Conservation (phyloP, 2,329 filamentous ascomycete genomes). For the Colletotrichum caudatum region DNA sequence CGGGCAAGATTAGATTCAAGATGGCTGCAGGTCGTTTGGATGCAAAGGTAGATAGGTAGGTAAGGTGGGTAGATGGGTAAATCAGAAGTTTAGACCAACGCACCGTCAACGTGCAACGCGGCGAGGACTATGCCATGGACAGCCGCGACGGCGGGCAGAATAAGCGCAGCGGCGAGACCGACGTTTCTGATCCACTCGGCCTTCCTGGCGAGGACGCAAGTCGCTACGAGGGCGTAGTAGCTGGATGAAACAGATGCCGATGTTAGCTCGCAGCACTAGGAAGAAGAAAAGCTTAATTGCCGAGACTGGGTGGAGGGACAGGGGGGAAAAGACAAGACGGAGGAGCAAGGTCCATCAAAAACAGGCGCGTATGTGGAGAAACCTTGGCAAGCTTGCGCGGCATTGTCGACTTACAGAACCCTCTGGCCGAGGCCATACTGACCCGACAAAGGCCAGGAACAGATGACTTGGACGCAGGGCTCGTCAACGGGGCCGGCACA, state of each 20-base stretch:
- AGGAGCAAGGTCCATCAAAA: constrained; percentile 3
- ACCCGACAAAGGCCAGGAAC: constrained; percentile 67
- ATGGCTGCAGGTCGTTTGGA: too few relatives aligned
- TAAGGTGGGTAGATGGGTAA: too few relatives aligned
- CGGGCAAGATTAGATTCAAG: constrained; percentile 6
- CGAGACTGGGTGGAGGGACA: background rate
- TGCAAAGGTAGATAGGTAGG: too few relatives aligned
- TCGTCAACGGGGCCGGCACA: constrained; percentile 27
- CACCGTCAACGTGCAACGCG: constrained; percentile 66
- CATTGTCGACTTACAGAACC: constrained; percentile 58
- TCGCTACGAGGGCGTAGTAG: constrained; percentile 73
- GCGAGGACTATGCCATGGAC: constrained; percentile 73
- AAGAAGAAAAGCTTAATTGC: constrained; percentile 9
- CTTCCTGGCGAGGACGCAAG: constrained; percentile 73
- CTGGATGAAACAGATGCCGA: constrained; percentile 48
- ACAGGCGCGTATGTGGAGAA: constrained; percentile 12
- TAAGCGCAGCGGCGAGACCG: constrained; percentile 71
- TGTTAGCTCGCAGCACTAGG: constrained; percentile 20
- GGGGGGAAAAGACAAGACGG: background rate
- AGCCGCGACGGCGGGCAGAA: constrained; percentile 73
- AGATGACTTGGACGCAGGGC: constrained; percentile 59
- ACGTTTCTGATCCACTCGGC: constrained; percentile 72
- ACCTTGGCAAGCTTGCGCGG: background rate
- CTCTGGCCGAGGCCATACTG: constrained; percentile 69
- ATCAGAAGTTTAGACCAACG: constrained; percentile 50